Evolutionary conservation across 2,329 filamentous ascomycete species (phyloP).

Genomic region (Trichoderma polysporum): DNA sequence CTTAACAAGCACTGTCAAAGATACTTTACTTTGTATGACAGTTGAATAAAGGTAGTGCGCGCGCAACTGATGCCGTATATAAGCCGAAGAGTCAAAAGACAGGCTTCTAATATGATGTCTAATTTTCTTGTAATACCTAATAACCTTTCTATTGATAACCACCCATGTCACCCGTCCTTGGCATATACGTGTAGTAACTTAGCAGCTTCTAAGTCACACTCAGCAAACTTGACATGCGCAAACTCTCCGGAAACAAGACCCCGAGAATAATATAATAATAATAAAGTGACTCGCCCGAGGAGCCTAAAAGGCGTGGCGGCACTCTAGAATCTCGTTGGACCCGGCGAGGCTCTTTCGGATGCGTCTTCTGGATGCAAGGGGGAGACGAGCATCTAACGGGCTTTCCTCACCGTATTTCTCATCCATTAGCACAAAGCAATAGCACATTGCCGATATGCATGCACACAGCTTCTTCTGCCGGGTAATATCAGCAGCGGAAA

Average conservation of each 20-base stretch:
- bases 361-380: slow-evolving; percentile 1
- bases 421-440: not conserved
- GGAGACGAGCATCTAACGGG: not conserved
- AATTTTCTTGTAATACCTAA: no score
- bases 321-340: slow-evolving; percentile 1
- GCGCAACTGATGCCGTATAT: no score
- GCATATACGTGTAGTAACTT: no score
- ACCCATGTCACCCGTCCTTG: no score
- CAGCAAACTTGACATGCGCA: not conserved
- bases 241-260: not conserved
- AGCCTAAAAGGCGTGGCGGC: not conserved
- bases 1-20: no score
- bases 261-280: no score
- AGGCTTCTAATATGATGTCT: no score
- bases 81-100: no score
- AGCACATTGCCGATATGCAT: not conserved
- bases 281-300: not conserved
- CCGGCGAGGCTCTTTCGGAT: not conserved
- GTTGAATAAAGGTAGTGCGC: no score
- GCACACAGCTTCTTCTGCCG: not conserved
- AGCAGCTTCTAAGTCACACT: not conserved
- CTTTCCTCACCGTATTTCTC: not conserved
- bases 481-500: not conserved
- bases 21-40: no score
- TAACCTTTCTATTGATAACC: no score